These are phyloP conservation scores for Kodamaea kaohsiungensis DNA, from an alignment of 805 yeast genomes.

Conservation along the genomic window DNA sequence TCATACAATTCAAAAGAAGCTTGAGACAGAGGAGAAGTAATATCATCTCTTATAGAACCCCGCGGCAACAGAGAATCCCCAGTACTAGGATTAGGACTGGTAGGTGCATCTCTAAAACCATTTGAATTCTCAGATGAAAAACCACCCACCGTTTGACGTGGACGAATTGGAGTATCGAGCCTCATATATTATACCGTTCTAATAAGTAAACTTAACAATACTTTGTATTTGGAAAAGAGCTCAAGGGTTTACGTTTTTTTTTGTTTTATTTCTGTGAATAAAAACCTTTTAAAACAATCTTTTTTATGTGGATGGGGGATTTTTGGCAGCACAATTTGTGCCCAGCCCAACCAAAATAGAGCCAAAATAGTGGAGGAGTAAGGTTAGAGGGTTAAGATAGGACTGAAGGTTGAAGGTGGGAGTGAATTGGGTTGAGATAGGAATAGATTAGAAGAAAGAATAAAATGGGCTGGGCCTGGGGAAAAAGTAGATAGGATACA, in stretches of 20 bases:
- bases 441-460: no score
- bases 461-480: no score
- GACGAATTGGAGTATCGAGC: background rate
- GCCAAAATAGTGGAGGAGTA: no score
- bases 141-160: background rate
- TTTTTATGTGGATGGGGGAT: background rate
- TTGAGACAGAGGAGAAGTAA: slow-evolving; percentile 6
- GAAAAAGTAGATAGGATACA: no score
- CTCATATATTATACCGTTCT: background rate
- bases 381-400: no score
- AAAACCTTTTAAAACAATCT: no score
- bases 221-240: background rate
- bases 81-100: background rate
- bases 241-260: background rate
- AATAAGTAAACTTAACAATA: no score
- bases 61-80: background rate
- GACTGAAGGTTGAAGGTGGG: no score
- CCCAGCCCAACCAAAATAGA: background rate
- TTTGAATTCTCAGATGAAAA: background rate
- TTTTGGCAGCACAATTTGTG: background rate
- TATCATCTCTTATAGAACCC: background rate
- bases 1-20: slow-evolving; percentile 11
- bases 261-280: background rate
- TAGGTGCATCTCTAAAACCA: background rate
- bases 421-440: no score